These are phyloP conservation scores for Cyathus olla DNA, from an alignment of 1,284 basidiomycete genomes.

Conservation along the genomic window DNA sequence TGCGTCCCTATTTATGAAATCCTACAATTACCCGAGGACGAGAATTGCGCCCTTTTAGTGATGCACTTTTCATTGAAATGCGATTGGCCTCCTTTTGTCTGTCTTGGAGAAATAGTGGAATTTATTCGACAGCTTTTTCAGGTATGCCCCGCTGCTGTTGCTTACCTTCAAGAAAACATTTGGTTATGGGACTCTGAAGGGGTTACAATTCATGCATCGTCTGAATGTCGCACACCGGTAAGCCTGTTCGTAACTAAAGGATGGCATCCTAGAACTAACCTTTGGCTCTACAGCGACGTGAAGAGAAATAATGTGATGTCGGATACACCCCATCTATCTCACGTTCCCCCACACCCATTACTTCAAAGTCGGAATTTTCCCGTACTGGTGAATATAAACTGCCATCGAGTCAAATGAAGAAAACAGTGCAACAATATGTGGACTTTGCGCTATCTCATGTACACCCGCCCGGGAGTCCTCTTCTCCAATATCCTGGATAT, in stretches of 20 bases:
- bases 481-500: neutral
- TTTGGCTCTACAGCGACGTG: neutral
- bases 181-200: neutral
- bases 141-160: slow-evolving; percentile 14
- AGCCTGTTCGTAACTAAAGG: no score
- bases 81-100: slow-evolving; percentile 27
- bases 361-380: neutral
- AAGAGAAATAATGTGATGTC: neutral
- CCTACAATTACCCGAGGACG: slow-evolving; percentile 30
- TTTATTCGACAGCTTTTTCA: slow-evolving; percentile 41
- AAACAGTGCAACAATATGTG: neutral
- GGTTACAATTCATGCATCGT: neutral
- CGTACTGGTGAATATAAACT: neutral
- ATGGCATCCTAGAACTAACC: neutral
- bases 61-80: slow-evolving; percentile 38
- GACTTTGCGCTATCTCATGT: neutral
- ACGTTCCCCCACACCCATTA: neutral
- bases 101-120: slow-evolving; percentile 41
- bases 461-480: neutral
- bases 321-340: neutral
- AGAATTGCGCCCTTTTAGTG: slow-evolving; percentile 30
- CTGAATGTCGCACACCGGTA: neutral
- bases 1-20: slow-evolving; percentile 47
- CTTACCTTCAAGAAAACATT: neutral
- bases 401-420: neutral